Evolutionary conservation across 2,329 filamentous ascomycete species (phyloP).

Genomic region (Epichloe gansuensis): DNA sequence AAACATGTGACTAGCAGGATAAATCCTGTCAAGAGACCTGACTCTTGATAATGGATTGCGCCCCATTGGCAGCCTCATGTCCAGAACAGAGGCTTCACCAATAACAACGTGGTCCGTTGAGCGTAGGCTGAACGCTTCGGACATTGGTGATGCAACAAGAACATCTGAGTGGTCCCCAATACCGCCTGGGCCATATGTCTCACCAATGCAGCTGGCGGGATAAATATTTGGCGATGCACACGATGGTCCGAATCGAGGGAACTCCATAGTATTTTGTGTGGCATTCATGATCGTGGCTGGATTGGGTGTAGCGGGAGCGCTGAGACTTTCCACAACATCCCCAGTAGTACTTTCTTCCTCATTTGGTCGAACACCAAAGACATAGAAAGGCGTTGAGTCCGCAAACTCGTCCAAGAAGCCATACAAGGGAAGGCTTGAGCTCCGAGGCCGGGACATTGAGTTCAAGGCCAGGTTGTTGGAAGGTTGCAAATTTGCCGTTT

Average conservation of each 20-base stretch:
- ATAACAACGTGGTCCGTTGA: constrained; percentile 25
- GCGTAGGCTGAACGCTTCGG: constrained; percentile 21
- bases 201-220: constrained; percentile 23
- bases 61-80: constrained; percentile 19
- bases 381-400: constrained; percentile 33
- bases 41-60: constrained; percentile 17
- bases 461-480: constrained; percentile 36
- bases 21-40: constrained; percentile 26
- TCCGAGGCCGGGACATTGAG: constrained; percentile 26
- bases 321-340: constrained; percentile 8
- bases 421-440: constrained; percentile 37
- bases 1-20: constrained; percentile 17
- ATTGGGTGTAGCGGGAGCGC: constrained; percentile 12
- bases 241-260: constrained; percentile 7
- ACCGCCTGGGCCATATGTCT: constrained; percentile 15
- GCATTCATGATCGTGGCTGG: constrained; percentile 19
- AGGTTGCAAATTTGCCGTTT: constrained; percentile 42
- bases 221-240: constrained; percentile 11
- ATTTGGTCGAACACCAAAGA: constrained; percentile 28
- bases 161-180: constrained; percentile 10
- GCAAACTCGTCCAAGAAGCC: constrained; percentile 29
- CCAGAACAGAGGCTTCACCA: constrained; percentile 27
- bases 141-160: constrained; percentile 18
- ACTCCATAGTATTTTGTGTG: constrained; percentile 10
- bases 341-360: constrained; percentile 11